Conservation (phyloP, 2,329 filamentous ascomycete species). For the Clonostachys sp. region DNA sequence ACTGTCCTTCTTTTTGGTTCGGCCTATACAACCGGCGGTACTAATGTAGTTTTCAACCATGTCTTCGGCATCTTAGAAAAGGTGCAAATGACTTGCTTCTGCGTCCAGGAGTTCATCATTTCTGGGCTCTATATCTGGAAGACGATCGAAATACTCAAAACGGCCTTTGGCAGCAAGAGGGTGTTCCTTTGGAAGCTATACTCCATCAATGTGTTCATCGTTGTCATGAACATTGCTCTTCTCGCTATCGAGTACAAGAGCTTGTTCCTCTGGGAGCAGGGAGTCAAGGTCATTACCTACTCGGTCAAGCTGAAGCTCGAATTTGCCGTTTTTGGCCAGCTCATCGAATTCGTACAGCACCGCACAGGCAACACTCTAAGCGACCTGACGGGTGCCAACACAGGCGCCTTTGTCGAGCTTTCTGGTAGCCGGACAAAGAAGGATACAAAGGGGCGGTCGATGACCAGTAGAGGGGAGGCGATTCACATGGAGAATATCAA, state of each 20-base stretch:
- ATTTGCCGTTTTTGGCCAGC: constrained; percentile 25
- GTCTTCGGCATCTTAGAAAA: constrained; percentile 31
- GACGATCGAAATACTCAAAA: constrained; percentile 33
- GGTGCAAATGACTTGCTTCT: constrained; percentile 47
- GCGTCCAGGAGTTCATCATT: constrained; percentile 43
- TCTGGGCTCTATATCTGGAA: constrained; percentile 44
- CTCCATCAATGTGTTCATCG: constrained; percentile 29
- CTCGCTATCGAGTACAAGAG: constrained; percentile 14
- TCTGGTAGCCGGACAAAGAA: too few relatives aligned
- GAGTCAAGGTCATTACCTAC: constrained; percentile 20
- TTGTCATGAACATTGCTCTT: constrained; percentile 28
- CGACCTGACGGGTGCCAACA: too few relatives aligned
- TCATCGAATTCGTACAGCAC: constrained; percentile 1
- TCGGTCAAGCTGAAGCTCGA: constrained; percentile 30
- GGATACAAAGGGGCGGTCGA: not conserved
- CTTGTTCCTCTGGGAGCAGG: constrained; percentile 12
- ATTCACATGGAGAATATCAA: not conserved
- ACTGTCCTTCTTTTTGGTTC: constrained; percentile 48
- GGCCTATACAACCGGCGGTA: constrained; percentile 18
- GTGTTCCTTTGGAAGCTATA: constrained; percentile 21
- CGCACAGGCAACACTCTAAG: too few relatives aligned
- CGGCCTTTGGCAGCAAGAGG: not conserved
- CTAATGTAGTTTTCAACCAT: not conserved
- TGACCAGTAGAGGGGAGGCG: not conserved
- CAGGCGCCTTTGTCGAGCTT: too few relatives aligned